Evolutionary conservation across 106 monocot genomes (phyloP).

Genomic region (Allium cepa): DNA sequence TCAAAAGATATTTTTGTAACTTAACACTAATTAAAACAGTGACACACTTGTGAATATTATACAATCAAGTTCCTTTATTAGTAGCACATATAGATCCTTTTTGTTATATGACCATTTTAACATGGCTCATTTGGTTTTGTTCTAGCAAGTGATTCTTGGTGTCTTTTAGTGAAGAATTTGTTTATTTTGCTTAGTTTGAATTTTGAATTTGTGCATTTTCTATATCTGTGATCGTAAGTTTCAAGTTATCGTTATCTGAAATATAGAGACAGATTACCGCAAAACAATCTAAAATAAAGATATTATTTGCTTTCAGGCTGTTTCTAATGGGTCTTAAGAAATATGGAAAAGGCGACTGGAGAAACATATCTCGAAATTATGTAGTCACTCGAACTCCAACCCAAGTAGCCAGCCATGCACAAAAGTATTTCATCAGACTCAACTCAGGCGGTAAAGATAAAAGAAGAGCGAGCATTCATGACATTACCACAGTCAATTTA

Average conservation of each 20-base stretch:
- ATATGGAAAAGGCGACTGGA: slow-evolving; percentile 94
- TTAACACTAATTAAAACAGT: too few relatives aligned
- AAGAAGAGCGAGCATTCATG: slow-evolving; percentile 90
- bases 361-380: slow-evolving; percentile 79
- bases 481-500: slow-evolving; percentile 67
- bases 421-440: slow-evolving; percentile 88
- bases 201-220: not conserved
- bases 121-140: too few relatives aligned
- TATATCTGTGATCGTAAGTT: not conserved
- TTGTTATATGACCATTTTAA: too few relatives aligned
- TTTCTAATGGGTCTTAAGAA: slow-evolving; percentile 86
- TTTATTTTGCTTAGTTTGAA: not conserved
- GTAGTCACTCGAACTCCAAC: slow-evolving; percentile 71
- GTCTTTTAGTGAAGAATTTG: not conserved
- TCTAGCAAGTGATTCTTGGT: not conserved
- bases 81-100: too few relatives aligned
- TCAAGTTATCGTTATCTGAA: too few relatives aligned
- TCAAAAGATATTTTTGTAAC: too few relatives aligned
- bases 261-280: too few relatives aligned
- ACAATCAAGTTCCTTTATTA: too few relatives aligned
- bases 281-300: not conserved
- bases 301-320: slow-evolving; percentile 30
- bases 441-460: slow-evolving; percentile 85
- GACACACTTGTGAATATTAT: too few relatives aligned
- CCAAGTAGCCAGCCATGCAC: slow-evolving; percentile 88